These are phyloP conservation scores for Tolypocladium ovalisporum DNA, from an alignment of 2,329 filamentous ascomycete species.

Conservation along the genomic window DNA sequence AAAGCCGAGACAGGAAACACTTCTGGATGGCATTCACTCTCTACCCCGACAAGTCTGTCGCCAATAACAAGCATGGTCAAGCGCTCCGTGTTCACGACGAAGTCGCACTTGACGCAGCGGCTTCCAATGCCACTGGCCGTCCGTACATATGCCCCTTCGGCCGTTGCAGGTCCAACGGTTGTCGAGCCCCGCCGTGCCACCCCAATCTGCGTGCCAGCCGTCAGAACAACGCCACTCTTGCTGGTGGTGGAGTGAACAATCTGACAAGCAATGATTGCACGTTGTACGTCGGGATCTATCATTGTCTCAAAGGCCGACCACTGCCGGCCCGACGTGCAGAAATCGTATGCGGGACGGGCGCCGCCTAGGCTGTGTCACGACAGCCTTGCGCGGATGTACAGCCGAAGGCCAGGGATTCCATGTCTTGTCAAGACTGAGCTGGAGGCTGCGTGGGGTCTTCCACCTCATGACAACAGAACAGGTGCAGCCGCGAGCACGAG, in stretches of 20 bases:
- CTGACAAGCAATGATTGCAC: not conserved
- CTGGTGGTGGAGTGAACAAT: not conserved
- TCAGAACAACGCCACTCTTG: not conserved
- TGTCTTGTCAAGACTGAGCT: not conserved
- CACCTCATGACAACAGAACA: not conserved
- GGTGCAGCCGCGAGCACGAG: not conserved
- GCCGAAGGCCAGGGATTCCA: not conserved
- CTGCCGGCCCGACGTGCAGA: not conserved
- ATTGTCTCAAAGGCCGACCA: not conserved
- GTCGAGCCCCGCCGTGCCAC: not conserved
- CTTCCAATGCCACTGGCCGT: not conserved
- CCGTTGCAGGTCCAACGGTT: not conserved
- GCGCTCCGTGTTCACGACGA: not conserved
- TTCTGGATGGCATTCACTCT: not conserved
- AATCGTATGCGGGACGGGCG: not conserved
- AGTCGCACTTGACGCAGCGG: not conserved
- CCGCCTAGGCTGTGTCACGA: not conserved
- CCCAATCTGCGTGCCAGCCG: not conserved
- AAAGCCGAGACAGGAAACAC: not conserved
- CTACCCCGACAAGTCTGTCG: not conserved
- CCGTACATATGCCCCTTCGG: not conserved
- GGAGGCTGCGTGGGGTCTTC: not conserved
- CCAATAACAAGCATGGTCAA: not conserved
- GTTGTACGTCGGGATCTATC: not conserved
- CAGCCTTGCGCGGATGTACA: not conserved